Evolutionary conservation across 2,329 filamentous ascomycete species (phyloP).

Genomic region (Hymenoscyphus fraxineus): DNA sequence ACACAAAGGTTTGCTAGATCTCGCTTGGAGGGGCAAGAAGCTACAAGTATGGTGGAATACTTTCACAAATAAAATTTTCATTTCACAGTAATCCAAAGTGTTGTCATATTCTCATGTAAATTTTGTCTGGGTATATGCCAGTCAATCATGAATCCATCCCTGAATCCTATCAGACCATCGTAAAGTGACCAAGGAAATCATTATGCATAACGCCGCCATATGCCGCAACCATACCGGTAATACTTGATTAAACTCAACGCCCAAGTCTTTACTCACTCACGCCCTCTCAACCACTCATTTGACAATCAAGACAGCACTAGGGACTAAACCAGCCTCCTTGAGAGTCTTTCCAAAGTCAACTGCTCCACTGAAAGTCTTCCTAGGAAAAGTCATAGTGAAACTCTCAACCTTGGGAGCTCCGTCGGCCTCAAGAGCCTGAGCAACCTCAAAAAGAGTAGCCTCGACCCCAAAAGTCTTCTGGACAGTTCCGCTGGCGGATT

Average conservation of each 20-base stretch:
- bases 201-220: not conserved
- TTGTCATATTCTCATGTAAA: not conserved
- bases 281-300: conserved; percentile 39
- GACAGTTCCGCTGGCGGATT: conserved; percentile 71
- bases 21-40: not conserved
- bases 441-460: conserved; percentile 90
- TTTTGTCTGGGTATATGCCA: not conserved
- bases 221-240: not conserved
- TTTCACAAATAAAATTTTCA: not conserved
- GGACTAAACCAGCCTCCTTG: conserved; percentile 86
- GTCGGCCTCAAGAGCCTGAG: conserved; percentile 68
- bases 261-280: not conserved
- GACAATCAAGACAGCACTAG: conserved; percentile 84
- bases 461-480: conserved; percentile 86
- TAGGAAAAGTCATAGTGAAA: conserved; percentile 84
- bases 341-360: conserved; percentile 84
- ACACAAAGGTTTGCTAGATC: not conserved
- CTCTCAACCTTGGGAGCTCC: conserved; percentile 68
- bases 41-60: not conserved
- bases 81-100: not conserved
- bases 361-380: conserved; percentile 68
- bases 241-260: not conserved
- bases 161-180: not conserved
- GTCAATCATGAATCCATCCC: not conserved
- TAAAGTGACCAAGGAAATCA: not conserved